A percentile compares a stretch with the other conserved stretches of the same genome.
phyloP scores from a whole-genome alignment of 768 basidiomycete species.

The Suillus spraguei region DNA sequence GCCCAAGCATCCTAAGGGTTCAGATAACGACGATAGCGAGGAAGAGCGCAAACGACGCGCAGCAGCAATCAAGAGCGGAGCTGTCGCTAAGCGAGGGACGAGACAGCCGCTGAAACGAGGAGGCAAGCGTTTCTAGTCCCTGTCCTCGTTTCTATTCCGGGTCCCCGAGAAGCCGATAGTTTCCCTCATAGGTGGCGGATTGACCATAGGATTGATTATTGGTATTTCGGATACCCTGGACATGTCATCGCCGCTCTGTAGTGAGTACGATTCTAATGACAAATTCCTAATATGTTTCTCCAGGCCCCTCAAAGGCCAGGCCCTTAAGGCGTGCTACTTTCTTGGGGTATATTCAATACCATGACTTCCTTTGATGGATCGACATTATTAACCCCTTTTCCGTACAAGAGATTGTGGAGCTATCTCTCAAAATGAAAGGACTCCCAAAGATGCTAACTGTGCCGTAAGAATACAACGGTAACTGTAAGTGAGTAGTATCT shows the following conservation, averaged over 20 bases:
- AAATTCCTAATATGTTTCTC: slow-evolving; percentile 8
- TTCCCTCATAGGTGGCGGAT: slow-evolving; percentile 1
- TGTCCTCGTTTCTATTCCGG: slow-evolving; percentile 3
- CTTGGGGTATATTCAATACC: slow-evolving; percentile 6
- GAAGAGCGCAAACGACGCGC: slow-evolving; percentile 47
- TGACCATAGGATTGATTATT: slow-evolving; percentile 19
- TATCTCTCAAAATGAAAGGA: slow-evolving; percentile 16
- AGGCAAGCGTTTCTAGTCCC: slow-evolving; percentile 66
- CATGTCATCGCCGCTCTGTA: slow-evolving; percentile 1
- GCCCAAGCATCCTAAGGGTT: slow-evolving; percentile 37
- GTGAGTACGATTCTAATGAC: slow-evolving; percentile 12
- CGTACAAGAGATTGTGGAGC: slow-evolving; percentile 12
- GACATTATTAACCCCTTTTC: slow-evolving; percentile 11
- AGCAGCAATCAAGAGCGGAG: slow-evolving; percentile 43
- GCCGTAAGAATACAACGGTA: slow-evolving; percentile 5
- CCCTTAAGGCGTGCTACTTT: slow-evolving; percentile 12
- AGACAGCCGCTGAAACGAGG: slow-evolving; percentile 79
- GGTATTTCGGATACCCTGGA: slow-evolving; percentile 5
- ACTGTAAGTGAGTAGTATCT: slow-evolving; percentile 5
- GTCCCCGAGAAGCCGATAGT: slow-evolving; percentile 3
- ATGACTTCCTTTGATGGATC: slow-evolving; percentile 10
- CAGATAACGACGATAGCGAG: slow-evolving; percentile 63
- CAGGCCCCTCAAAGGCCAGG: slow-evolving; percentile 8
- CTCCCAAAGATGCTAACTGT: slow-evolving; percentile 4
- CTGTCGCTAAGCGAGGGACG: slow-evolving; percentile 49